These are phyloP conservation scores for Fusarium keratoplasticum DNA, from an alignment of 2,329 filamentous ascomycete genomes.

Conservation along the genomic window DNA sequence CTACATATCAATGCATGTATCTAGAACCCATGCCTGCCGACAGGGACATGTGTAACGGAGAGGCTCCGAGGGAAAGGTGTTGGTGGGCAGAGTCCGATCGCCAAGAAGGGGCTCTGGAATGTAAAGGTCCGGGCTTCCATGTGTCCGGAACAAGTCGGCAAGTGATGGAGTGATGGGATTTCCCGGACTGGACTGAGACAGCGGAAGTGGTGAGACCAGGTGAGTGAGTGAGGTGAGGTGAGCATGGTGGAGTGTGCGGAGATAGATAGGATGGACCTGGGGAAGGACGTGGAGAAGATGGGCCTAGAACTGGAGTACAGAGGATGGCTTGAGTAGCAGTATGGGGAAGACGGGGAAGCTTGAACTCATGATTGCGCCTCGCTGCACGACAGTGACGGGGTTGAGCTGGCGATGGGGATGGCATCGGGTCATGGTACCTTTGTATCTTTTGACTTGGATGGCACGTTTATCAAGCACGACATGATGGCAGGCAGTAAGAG, in stretches of 20 bases:
- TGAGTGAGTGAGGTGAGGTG: constrained; percentile 17
- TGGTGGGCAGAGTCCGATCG: not conserved
- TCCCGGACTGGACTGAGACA: constrained; percentile 16
- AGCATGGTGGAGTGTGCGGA: constrained; percentile 27
- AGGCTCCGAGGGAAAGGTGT: constrained; percentile 1
- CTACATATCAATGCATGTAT: not conserved
- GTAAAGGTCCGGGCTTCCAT: not conserved
- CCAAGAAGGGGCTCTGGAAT: not conserved
- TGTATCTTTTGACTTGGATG: not conserved
- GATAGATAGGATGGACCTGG: not conserved
- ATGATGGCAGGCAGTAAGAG: not conserved
- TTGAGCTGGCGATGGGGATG: not conserved
- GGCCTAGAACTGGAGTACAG: not conserved
- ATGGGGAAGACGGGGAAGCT: not conserved
- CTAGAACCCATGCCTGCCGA: not conserved
- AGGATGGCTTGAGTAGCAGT: not conserved
- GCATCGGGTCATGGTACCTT: constrained; percentile 3
- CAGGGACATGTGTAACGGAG: constrained; percentile 20
- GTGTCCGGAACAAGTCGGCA: constrained; percentile 8
- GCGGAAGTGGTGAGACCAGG: constrained; percentile 26
- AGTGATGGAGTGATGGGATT: not conserved
- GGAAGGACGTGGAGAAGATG: constrained; percentile 16
- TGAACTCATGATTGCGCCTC: constrained; percentile 10
- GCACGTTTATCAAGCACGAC: constrained; percentile 13
- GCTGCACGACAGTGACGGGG: not conserved